Base-by-base conservation (phyloP, 2,329 filamentous ascomycete genomes). In the Colletotrichum coccodes region DNA sequence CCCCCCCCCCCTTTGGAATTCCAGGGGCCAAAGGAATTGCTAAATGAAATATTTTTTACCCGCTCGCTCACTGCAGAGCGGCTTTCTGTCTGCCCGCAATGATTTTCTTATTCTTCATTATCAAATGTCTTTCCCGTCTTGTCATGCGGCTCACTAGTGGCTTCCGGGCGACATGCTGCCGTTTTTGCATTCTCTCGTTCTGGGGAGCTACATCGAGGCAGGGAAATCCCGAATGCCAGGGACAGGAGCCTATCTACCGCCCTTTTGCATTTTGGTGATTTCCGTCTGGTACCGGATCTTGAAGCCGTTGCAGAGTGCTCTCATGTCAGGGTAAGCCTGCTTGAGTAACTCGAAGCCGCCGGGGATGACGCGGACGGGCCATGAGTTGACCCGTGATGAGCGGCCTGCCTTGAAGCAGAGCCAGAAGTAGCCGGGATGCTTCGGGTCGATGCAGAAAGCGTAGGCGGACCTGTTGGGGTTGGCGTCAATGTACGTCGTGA, bases 401-500 rank as follows among this genome's bases (percentile, higher is more conserved):
- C 91, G 88, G 70, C 93, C 95, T 28, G 94, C 94, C 84, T 98
- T 98, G 89, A 98, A 99, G 84, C 94, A 97, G 46, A 99, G 88
- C 83, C 90, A 92, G 82, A 99, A 99, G 84, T 97, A 97, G 38
- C 96, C 96, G 0, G 96, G 93, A 78, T 95, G 92, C 80, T 95
- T 95, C 38, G 92, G 87, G 78, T 98, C 94, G 78, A 97, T 91
- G 86, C 95, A 98, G 86, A 99, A 98, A 52, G 94, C 93, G 80
- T 99, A 99, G 73, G 94, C 93, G 70, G 93, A 97, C 71, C 95
- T 93, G 77, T 92, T 95, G 12, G 96, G 95, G 80, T 99, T 98
- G 79, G 96, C 96, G 78, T 96, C 92, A 76, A 95, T 96, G 82
- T 98, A 99, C 12, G 94, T 97, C 36, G 92, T 93, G 73, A 99